A percentile compares a stretch with the other conserved stretches of the same genome.
Conservation (phyloP, 2,329 filamentous ascomycete genomes). For the Fusarium hostae region DNA sequence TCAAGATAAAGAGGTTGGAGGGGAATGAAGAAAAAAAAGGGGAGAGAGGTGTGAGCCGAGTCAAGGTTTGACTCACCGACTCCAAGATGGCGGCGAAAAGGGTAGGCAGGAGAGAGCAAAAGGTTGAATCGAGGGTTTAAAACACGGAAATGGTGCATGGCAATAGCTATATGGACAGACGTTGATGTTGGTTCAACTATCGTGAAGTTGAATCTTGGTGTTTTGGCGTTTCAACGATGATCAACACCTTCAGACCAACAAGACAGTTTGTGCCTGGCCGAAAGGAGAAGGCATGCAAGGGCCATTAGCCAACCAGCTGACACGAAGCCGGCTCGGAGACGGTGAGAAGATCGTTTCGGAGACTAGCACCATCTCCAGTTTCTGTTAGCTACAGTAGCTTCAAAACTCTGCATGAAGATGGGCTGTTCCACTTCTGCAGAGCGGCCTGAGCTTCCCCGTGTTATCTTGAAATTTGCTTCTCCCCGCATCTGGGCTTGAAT, state of each 20-base stretch:
- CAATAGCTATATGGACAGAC: neutral
- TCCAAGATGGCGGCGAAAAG: neutral
- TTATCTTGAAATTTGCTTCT: slow-evolving; percentile 7
- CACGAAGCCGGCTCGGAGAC: slow-evolving; percentile 17
- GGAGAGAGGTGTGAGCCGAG: slow-evolving; percentile 16
- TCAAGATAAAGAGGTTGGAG: slow-evolving; percentile 35
- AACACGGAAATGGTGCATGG: neutral
- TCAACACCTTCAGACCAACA: slow-evolving; percentile 2
- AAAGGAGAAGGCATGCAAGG: slow-evolving; percentile 37
- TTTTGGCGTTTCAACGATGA: slow-evolving; percentile 18
- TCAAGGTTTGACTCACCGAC: slow-evolving; percentile 23
- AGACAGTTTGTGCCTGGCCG: slow-evolving; percentile 12
- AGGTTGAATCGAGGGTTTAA: neutral
- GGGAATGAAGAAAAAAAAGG: slow-evolving; percentile 6
- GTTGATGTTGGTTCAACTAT: neutral
- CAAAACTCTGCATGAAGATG: slow-evolving; percentile 36
- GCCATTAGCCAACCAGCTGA: slow-evolving; percentile 36
- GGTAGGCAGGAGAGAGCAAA: neutral
- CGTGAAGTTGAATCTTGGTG: slow-evolving; percentile 26
- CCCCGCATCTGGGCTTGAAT: slow-evolving; percentile 35
- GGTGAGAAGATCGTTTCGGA: slow-evolving; percentile 28
- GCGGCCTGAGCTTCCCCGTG: slow-evolving; percentile 33
- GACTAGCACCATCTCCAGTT: slow-evolving; percentile 30
- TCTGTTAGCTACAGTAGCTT: slow-evolving; percentile 18
- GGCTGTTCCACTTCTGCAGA: slow-evolving; percentile 27